A percentile compares a stretch with the other conserved stretches of the same genome.
phyloP scores from a whole-genome alignment of 441 rosid species.

The Bocquillonia castaneifolia region DNA sequence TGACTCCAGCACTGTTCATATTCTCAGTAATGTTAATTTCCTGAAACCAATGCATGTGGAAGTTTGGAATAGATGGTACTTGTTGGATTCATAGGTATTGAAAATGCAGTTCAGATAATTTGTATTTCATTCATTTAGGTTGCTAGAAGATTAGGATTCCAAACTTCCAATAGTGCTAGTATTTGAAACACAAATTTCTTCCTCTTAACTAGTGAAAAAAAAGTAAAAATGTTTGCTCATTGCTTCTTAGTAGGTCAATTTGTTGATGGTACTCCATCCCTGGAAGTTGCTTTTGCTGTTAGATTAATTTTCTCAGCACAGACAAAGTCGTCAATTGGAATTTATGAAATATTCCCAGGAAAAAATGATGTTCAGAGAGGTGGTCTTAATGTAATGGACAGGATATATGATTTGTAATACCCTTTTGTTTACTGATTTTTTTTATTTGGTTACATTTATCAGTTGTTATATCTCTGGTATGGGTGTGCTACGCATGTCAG shows the following conservation, averaged over 20 bases:
- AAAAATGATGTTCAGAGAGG: neutral
- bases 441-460: neutral
- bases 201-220: neutral
- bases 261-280: neutral
- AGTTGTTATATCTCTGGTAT: neutral
- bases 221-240: neutral
- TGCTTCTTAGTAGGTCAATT: neutral
- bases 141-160: neutral
- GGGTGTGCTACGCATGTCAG: neutral
- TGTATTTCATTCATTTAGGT: neutral
- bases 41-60: neutral
- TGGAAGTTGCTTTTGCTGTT: neutral
- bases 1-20: neutral
- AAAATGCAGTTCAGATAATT: neutral
- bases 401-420: neutral
- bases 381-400: neutral
- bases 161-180: neutral
- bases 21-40: neutral
- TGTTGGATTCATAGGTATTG: neutral
- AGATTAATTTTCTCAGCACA: neutral
- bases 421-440: neutral
- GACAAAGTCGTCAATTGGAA: too few relatives aligned
- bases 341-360: neutral
- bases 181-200: neutral
- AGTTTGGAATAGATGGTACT: neutral